Base-by-base conservation (phyloP, 257 asterid species). In the Eucommia ulmoides region DNA sequence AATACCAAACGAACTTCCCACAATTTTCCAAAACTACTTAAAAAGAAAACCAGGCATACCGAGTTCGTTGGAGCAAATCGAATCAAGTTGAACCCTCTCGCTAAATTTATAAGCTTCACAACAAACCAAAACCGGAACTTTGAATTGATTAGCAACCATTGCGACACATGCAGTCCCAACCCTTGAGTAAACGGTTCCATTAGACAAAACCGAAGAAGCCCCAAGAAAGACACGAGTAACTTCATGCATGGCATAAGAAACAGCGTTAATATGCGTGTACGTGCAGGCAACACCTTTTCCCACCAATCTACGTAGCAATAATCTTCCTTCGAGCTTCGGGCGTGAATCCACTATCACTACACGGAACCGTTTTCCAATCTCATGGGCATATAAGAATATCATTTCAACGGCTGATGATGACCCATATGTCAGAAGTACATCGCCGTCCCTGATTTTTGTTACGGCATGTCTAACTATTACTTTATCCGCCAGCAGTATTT, bases 91-190 rank as follows among this genome's bases (percentile, higher is more conserved):
- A 70, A 87, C 94, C 77, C 94, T 81, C 58, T 83, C 88, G 23
- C 83, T 88, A 68, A 87, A 87, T 60, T 87, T 87, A 66, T 87
- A 87, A 18, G 97, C 94, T 66, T 87, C 97, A 59, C 94, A 83
- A 51, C 97, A 83, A 59, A 87, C 61, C 64, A 83, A 65, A 47
- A 87, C 94, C 0, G 97, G 97, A 61, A 78, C 77, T 9, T 46
- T 79, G 63, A 78, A 83, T 63, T 81, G 93, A 71, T 83, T 75
- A 59, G 97, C 94, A 65, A 87, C 94, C 97, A 83, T 83, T 26
- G 97, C 94, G 59, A 83, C 91, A 45, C 88, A 73, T 33, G 97
- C 93, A 33, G 93, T 87, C 48, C 97, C 97, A 65, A 78, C 94
- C 68, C 97, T 83, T 17, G 97, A 87, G 66, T 87, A 87, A 45